Evolutionary conservation across 2,329 filamentous ascomycete genomes (phyloP), one percentile per base, ranked within the genome.

Genomic region (Venturia oleaginea): DNA sequence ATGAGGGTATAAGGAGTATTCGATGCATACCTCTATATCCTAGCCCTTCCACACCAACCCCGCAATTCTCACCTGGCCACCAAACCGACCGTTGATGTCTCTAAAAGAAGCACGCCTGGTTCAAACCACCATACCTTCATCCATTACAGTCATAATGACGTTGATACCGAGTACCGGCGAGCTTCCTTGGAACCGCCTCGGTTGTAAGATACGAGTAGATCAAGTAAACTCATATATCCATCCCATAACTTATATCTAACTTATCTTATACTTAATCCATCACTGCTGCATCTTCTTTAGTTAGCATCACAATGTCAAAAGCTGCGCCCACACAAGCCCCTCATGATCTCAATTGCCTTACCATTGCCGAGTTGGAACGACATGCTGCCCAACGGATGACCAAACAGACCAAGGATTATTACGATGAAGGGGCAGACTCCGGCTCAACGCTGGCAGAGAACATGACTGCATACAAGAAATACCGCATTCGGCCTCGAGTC

Each of bases 401-500:
- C 67, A 72, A 72, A 63, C 70, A 71, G 46, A 59, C 32, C 11
- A 43, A 38, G 6, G 40, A 51, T 42, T 42, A 61, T 30, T 61
- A 61, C 59, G 40, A 61, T 32, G 59, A 61, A 68, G 71, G 71
- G 46, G 67, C 71, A 34, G 70, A 70, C 48, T 67, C 65, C 3
- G 69, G 69, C 22, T 67, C 64, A 2, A 72, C 71, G 1, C 64
- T 73, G 22, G 66, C 66, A 34, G 71, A 72, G 34, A 73, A 73
- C 65, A 68, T 69, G 19, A 62, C 68, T 13, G 71, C 71, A 11
- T 73, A 72, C 61, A 66, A 71, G 32, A 72, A 72, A 40, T 73
- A 73, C 65, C 70, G 71, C 22, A 72, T 73, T 38, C 68, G 71
- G 10, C 71, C 71, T 10, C 71, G 71, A 13, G 73, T 80, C 32